Evolutionary conservation across 345 rosid species (phyloP).

Genomic region (Alliaria petiolata): DNA sequence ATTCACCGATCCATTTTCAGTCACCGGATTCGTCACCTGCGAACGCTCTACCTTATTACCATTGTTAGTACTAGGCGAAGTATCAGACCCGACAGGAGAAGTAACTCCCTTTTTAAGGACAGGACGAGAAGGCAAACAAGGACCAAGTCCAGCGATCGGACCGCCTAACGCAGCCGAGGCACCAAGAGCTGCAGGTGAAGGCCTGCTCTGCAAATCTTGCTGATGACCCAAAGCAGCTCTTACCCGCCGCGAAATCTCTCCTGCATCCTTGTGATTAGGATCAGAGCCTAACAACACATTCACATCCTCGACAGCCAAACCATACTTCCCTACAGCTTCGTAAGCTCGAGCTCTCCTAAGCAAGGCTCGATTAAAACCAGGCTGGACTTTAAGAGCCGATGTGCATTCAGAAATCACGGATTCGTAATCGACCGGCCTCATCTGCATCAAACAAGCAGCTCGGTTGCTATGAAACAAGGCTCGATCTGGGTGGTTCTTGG

Average conservation of each 20-base stretch:
- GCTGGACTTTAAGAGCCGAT: slow-evolving; percentile 84
- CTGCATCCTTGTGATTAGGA: slow-evolving; percentile 71
- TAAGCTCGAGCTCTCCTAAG: slow-evolving; percentile 90
- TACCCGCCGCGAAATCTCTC: slow-evolving; percentile 61
- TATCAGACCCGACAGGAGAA: slow-evolving; percentile 20
- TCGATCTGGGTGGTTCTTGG: slow-evolving; percentile 76
- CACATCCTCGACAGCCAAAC: slow-evolving; percentile 81
- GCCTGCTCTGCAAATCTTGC: slow-evolving; percentile 47
- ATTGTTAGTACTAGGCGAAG: slow-evolving; percentile 16
- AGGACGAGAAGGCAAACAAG: slow-evolving; percentile 80
- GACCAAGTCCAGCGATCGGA: slow-evolving; percentile 83
- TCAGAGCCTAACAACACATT: slow-evolving; percentile 65
- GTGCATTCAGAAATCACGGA: slow-evolving; percentile 77
- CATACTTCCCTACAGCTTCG: slow-evolving; percentile 76
- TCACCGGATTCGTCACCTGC: slow-evolving; percentile 1
- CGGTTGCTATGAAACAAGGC: slow-evolving; percentile 91
- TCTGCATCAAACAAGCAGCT: slow-evolving; percentile 96
- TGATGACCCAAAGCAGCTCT: slow-evolving; percentile 52
- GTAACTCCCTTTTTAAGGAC: slow-evolving; percentile 56
- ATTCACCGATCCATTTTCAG: slow-evolving; percentile 54
- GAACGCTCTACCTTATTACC: background rate
- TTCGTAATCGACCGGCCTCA: slow-evolving; percentile 88
- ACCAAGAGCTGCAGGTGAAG: slow-evolving; percentile 98
- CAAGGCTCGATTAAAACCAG: slow-evolving; percentile 70
- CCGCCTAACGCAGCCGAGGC: slow-evolving; percentile 97